These are phyloP conservation scores for Solanum hybrid DNA, from an alignment of 305 asterid species.

Conservation along the genomic window DNA sequence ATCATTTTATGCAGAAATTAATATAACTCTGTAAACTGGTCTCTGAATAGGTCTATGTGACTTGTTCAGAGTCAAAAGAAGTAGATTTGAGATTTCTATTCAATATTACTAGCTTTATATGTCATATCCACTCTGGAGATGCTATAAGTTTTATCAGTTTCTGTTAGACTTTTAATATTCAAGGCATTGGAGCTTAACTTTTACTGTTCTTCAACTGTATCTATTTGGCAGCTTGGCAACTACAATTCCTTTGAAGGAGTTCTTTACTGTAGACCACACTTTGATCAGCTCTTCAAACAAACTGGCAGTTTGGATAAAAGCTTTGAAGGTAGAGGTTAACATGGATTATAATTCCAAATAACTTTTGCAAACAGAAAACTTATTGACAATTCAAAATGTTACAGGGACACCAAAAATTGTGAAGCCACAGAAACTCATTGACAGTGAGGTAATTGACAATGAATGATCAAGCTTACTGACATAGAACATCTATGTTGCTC, in stretches of 20 bases:
- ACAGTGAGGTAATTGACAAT: slow-evolving; percentile 43
- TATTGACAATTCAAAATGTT: background rate
- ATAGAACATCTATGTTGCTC: background rate
- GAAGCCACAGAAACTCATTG: slow-evolving; percentile 66
- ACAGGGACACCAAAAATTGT: slow-evolving; percentile 92
- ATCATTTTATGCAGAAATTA: background rate
- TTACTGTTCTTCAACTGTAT: background rate
- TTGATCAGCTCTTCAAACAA: slow-evolving; percentile 95
- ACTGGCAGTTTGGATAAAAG: slow-evolving; percentile 97
- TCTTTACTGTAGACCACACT: slow-evolving; percentile 97
- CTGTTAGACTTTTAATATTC: background rate
- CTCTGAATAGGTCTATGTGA: background rate
- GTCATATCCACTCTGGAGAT: background rate
- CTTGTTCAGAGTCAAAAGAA: background rate
- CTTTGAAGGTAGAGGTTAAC: slow-evolving; percentile 63
- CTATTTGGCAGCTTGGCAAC: slow-evolving; percentile 56
- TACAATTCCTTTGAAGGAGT: slow-evolving; percentile 99
- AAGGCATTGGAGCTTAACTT: background rate
- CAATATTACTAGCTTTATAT: background rate
- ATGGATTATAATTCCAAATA: background rate
- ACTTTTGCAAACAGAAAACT: background rate
- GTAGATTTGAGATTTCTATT: background rate
- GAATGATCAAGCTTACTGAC: background rate
- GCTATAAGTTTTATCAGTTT: background rate
- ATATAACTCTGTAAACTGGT: background rate